Conservation (phyloP, 1,284 basidiomycete genomes). For the Melampsora abietis-canadensis region DNA sequence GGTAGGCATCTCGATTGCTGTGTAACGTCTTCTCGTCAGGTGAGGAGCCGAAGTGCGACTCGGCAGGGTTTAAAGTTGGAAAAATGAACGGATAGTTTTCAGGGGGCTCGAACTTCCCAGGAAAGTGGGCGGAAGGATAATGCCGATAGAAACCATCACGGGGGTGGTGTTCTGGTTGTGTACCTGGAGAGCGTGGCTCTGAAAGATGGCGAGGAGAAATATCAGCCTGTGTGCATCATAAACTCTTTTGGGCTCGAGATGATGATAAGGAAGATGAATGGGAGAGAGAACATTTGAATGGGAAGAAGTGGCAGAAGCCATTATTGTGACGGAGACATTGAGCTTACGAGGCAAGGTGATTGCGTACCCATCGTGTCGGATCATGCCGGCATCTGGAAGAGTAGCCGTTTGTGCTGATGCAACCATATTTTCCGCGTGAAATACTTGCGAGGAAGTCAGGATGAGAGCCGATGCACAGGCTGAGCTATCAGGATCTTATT, state of each 20-base stretch:
- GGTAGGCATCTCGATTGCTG: background rate
- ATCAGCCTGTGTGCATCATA: background rate
- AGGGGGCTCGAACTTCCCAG: background rate
- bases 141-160: background rate
- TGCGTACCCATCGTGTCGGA: background rate
- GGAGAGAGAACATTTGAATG: too few relatives aligned
- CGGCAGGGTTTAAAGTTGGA: background rate
- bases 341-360: background rate
- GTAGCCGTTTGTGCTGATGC: constrained; percentile 2
- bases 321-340: background rate
- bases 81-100: background rate
- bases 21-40: background rate
- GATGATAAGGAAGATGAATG: too few relatives aligned
- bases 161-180: background rate
- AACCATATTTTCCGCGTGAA: background rate
- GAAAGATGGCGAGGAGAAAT: background rate
- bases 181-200: background rate
- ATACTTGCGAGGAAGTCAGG: background rate
- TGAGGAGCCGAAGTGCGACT: background rate
- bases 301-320: too few relatives aligned
- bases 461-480: background rate
- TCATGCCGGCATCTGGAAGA: background rate
- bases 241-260: too few relatives aligned
- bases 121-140: background rate
- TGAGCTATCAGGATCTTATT: background rate